Base-by-base conservation (phyloP, 2,329 filamentous ascomycete species). In the Cladosporium colombiae region DNA sequence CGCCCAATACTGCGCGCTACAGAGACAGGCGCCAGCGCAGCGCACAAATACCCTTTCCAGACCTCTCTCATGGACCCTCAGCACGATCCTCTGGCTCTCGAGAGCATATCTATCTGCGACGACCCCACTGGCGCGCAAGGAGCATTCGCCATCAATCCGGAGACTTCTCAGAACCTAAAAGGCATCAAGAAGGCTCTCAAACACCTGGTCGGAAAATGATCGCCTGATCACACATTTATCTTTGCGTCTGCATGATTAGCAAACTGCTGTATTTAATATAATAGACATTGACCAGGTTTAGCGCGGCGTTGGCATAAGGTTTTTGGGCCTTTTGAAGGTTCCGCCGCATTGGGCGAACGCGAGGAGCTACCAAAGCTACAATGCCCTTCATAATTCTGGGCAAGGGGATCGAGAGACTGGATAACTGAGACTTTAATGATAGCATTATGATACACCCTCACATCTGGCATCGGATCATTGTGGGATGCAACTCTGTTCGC, bases 1-100 rank as follows among this genome's bases (percentile, higher is more conserved):
- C 85, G 93, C 56, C 91, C 93, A 0, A 94, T 98, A 75, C 84
- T 98, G 57, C 88, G 93, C 50, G 89, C 89, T 5, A 84, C 89
- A 68, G 90, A 94, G 68, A 87, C 89, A 13, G 84, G 89, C 67
- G 83, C 91, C 18, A 91, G 93, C 72, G 88, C 50, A 55, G 50
- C 25, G 37, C 61, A 25, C 16, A 46, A 44, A 16, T 18, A 25
- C 5, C 88, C 50, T 91, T 7, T 62, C 10, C 23, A 29, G 18
- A 23, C 25, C 33, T 88, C 87, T 86, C 89, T 72, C 80, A 80
- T 29, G 63, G 71, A 37, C 25, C 62, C 69, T 18, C 69, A 65
- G 21, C 65, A 71, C 33, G 82, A 87, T 67, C 84, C 86, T 2
- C 76, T 88, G 37, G 82, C 83, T n/a, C 75, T 87, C 21, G 83